Conservation (phyloP, 78 protist species). For the Cyanophora paradoxa region DNA sequence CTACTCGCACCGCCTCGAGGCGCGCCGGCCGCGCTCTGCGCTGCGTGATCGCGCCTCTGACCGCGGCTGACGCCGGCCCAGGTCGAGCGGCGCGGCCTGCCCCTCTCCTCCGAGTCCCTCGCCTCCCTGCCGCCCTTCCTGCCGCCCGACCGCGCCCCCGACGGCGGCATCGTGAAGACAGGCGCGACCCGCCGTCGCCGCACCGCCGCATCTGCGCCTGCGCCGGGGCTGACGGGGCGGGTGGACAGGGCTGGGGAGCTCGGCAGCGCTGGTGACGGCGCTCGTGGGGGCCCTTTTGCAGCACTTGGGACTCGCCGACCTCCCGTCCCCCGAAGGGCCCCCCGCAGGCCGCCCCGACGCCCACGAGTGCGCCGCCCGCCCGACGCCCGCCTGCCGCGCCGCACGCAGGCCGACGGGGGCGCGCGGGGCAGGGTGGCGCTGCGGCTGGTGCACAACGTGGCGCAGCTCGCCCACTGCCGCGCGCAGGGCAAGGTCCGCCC, state of each 20-base stretch:
- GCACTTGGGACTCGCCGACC: not conserved
- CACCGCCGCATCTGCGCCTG: too few species aligned
- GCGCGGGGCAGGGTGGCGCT: too few species aligned
- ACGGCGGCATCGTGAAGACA: conserved; percentile 59
- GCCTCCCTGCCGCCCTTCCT: conserved; percentile 34
- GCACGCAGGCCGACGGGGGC: too few species aligned
- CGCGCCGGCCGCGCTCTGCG: too few species aligned
- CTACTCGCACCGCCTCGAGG: conserved; percentile 66
- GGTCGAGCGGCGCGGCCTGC: not conserved
- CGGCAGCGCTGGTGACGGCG: conserved; percentile 58
- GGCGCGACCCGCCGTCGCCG: too few species aligned
- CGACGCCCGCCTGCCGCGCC: too few species aligned
- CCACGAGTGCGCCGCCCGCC: too few species aligned
- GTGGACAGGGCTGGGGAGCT: too few species aligned
- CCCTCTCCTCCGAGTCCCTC: conserved; percentile 10
- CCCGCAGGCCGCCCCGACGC: too few species aligned
- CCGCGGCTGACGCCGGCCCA: not conserved
- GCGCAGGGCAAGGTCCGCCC: conserved; percentile 70
- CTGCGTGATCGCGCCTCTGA: too few species aligned
- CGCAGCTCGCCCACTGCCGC: conserved; percentile 69
- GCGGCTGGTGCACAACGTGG: conserved; percentile 43
- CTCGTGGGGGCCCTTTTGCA: conserved; percentile 20
- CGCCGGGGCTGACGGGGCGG: too few species aligned
- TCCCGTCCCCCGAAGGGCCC: too few species aligned
- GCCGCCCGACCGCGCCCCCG: conserved; percentile 11